A percentile compares a stretch with the other conserved stretches of the same genome.
These are phyloP conservation scores for Plasmodium malariae DNA, from an alignment of 169 alveolate genomes.

Conservation along the genomic window DNA sequence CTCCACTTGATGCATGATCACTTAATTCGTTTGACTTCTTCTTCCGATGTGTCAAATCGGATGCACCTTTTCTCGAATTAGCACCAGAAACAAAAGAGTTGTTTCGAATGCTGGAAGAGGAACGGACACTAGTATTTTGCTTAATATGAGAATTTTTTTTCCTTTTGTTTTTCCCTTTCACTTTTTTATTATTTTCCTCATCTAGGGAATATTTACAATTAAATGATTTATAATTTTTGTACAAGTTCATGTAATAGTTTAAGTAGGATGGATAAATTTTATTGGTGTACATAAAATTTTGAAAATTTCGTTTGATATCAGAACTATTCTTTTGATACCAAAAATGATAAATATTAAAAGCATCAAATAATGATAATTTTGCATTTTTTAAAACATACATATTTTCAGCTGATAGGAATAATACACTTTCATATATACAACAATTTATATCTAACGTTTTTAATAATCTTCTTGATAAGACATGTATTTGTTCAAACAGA, in stretches of 20 bases:
- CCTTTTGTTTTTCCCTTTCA: not conserved
- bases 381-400: slow-evolving; percentile 51
- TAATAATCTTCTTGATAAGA: slow-evolving; percentile 41
- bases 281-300: slow-evolving; percentile 56
- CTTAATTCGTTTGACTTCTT: too few species aligned
- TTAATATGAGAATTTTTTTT: not conserved
- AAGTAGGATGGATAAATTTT: slow-evolving; percentile 65
- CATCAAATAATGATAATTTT: slow-evolving; percentile 49
- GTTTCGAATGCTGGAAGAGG: too few species aligned
- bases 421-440: slow-evolving; percentile 74
- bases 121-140: too few species aligned
- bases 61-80: too few species aligned
- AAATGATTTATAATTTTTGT: slow-evolving; percentile 31
- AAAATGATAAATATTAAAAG: slow-evolving; percentile 58
- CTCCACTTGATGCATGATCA: too few species aligned
- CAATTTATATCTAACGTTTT: slow-evolving; percentile 47
- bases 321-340: slow-evolving; percentile 69
- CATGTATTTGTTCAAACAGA: slow-evolving; percentile 50
- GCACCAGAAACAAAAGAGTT: too few species aligned
- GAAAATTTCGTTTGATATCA: slow-evolving; percentile 40
- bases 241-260: slow-evolving; percentile 58
- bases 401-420: slow-evolving; percentile 63
- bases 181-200: not conserved
- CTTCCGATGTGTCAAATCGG: too few species aligned
- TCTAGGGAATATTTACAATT: slow-evolving; percentile 6